Evolutionary conservation across 768 basidiomycete genomes (phyloP), one percentile per base, ranked within the genome.

Genomic region (Boletellus ananiceps): DNA sequence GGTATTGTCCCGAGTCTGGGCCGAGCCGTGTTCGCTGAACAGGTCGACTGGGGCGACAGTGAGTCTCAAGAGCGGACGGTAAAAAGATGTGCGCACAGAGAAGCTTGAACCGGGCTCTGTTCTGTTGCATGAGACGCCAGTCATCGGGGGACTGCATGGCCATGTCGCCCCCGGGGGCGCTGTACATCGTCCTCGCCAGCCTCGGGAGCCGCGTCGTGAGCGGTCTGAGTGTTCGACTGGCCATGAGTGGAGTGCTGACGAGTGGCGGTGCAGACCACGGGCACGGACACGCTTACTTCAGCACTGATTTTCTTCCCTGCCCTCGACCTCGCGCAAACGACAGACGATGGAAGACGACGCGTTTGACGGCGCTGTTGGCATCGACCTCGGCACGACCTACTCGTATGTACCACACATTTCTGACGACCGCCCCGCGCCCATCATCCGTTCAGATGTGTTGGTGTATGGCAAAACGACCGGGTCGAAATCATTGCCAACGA

Each of bases 391-490:
- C 62, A 96, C 94, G 56, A 98, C 94, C 60, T 98, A 97, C 83
- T 91, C 90, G 88, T 91, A 67, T 60, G 85, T 70, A 45, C 45
- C 14, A 12, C 37, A 15, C 31, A 1, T 19, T 29, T 38, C 57
- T 21, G 27, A 52, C 50, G 43, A 54, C 64, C 63, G 55, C 57
- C 40, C 23, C 23, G 46, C 12, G 63, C 62, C 60, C 47, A 56
- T 51, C 47, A 53, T 47, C 60, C 45, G 29, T 63, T 33, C 60
- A 95, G 93, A 41, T 98, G 94, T 71, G 95, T 97, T 62, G 95
- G 93, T 77, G 93, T 98, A 66, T 97, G 94, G 94, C 92, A 95
- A 81, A 93, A 96, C 73, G 95, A 98, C 82, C 93, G 95, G 65
- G 94, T 98, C 64, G 94, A 98, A 73, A 97, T 97, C 78, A 97